phyloP scores from a whole-genome alignment of 768 basidiomycete species.

The Crucibulum laeve region DNA sequence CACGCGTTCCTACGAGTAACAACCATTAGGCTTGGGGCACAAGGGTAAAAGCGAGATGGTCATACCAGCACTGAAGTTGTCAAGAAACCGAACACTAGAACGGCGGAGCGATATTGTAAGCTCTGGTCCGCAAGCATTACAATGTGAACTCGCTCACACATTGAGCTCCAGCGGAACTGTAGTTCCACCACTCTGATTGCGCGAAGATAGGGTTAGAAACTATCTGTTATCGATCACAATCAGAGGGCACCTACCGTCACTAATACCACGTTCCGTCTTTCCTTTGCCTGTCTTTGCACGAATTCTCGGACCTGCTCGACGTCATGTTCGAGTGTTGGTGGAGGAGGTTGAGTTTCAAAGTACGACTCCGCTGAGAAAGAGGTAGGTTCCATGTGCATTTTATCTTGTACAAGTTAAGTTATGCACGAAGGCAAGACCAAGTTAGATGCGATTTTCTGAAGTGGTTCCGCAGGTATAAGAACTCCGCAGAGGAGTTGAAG shows the following conservation, averaged over 20 bases:
- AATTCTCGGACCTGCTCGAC: constrained; percentile 64
- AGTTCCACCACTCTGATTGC: constrained; percentile 87
- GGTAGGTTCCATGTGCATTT: constrained; percentile 25
- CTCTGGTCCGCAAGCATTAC: constrained; percentile 11
- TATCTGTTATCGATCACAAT: neutral
- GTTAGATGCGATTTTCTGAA: too few species aligned
- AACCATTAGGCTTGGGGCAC: neutral
- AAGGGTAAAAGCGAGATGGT: constrained; percentile 4
- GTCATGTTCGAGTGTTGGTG: constrained; percentile 66
- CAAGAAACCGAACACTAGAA: constrained; percentile 90
- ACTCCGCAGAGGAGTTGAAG: too few species aligned
- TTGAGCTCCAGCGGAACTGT: constrained; percentile 98
- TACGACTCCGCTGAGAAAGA: constrained; percentile 86
- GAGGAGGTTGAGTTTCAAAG: constrained; percentile 84
- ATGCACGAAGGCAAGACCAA: neutral
- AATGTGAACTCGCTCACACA: constrained; percentile 66
- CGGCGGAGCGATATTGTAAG: constrained; percentile 17
- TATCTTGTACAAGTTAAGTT: neutral
- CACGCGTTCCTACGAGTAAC: constrained; percentile 73
- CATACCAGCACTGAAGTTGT: constrained; percentile 97
- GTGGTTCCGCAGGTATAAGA: too few species aligned
- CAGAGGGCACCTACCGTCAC: constrained; percentile 70
- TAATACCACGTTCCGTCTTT: constrained; percentile 78
- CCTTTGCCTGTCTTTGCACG: constrained; percentile 57
- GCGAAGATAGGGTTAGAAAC: constrained; percentile 7